Percentiles rank a stretch among this genome's conserved stretches.
These are phyloP conservation scores for Saccharum officinarum DNA, from an alignment of 176 grass and related monocot genomes.

Conservation along the genomic window DNA sequence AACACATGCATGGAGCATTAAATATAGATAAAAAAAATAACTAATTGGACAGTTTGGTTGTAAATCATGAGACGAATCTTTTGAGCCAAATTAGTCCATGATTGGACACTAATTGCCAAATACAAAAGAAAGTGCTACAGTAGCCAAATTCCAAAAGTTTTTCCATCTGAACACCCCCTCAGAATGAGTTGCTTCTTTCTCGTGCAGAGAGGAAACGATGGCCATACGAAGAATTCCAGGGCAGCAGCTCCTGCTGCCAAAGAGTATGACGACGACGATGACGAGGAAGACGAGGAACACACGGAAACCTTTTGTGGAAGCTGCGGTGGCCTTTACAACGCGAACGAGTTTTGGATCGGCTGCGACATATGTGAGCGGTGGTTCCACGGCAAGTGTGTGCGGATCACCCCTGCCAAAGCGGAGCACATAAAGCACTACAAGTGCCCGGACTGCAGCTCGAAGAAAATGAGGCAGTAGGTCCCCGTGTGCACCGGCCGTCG, in stretches of 20 bases:
- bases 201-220: slow-evolving; percentile 31
- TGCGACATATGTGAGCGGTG: slow-evolving; percentile 80
- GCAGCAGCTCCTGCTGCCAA: background rate
- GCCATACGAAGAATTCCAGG: slow-evolving; percentile 37
- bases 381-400: slow-evolving; percentile 81
- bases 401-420: slow-evolving; percentile 69
- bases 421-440: slow-evolving; percentile 83
- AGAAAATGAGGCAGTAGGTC: slow-evolving; percentile 55
- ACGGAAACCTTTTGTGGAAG: slow-evolving; percentile 66
- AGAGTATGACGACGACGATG: slow-evolving; percentile 32
- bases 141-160: no score
- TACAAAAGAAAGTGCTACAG: no score
- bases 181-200: background rate
- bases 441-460: slow-evolving; percentile 75
- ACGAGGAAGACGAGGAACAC: slow-evolving; percentile 58
- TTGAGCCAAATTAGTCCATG: no score
- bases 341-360: slow-evolving; percentile 71
- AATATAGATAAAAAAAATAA: no score
- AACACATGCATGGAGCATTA: no score
- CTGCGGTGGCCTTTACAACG: slow-evolving; percentile 52
- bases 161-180: no score
- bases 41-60: no score
- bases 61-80: no score
- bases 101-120: no score
- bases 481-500: background rate